These are phyloP conservation scores for Colletotrichum aenigma DNA, from an alignment of 2,329 filamentous ascomycete genomes.

Conservation along the genomic window DNA sequence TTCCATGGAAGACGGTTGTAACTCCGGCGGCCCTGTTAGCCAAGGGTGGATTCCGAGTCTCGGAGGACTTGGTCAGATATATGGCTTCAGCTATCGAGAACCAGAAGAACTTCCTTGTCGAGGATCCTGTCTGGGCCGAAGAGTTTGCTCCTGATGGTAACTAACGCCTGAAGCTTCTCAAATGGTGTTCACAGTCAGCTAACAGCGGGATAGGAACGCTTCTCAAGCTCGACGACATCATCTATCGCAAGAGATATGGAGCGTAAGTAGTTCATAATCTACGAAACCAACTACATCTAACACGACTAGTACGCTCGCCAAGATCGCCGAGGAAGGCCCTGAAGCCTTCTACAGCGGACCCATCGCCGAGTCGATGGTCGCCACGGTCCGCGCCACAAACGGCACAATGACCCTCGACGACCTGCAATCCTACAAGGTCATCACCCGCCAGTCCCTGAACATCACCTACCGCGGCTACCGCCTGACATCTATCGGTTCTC, in stretches of 20 bases:
- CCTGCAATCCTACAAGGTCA: conserved; percentile 73
- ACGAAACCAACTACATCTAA: background rate
- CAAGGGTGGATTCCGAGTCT: conserved; percentile 74
- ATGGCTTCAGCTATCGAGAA: conserved; percentile 58
- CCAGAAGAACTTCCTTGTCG: conserved; percentile 67
- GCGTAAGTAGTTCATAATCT: conserved; percentile 32
- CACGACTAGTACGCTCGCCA: conserved; percentile 66
- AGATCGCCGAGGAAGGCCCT: conserved; percentile 74
- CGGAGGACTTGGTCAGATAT: conserved; percentile 74
- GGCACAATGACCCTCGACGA: conserved; percentile 89
- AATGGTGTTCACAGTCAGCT: background rate
- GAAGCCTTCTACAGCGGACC: conserved; percentile 77
- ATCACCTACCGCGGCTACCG: conserved; percentile 73
- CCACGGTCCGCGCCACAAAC: conserved; percentile 68
- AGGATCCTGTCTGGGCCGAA: conserved; percentile 79
- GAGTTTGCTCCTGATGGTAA: conserved; percentile 85
- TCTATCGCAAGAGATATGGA: conserved; percentile 83
- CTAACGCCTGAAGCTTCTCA: conserved; percentile 19
- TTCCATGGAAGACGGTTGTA: conserved; percentile 76
- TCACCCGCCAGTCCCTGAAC: conserved; percentile 65
- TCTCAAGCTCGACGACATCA: conserved; percentile 73
- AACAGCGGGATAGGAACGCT: conserved; percentile 55
- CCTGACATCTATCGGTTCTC: conserved; percentile 73
- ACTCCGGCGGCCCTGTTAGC: conserved; percentile 77
- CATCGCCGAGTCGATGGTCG: conserved; percentile 78